Base-by-base conservation (phyloP, 2,329 filamentous ascomycete genomes). In the Pseudogymnoascus sp. region DNA sequence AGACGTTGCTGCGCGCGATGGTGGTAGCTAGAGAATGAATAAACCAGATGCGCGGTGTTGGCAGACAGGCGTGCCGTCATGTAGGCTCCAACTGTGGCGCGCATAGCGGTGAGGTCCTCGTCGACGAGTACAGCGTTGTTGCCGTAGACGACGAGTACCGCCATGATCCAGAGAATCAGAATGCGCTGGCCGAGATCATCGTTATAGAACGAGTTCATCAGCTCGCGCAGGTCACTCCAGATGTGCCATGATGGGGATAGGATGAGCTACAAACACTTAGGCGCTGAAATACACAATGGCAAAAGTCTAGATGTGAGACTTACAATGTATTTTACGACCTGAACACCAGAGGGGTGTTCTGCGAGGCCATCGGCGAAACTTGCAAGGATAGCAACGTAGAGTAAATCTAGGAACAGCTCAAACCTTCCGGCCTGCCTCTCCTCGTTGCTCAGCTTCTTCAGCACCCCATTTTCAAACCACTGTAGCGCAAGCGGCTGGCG, bases 171-270 rank as follows among this genome's bases (percentile, higher is more conserved):
- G n/a, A 81, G 73, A 62, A 81, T 78, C 25, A 79, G 68, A 31
- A 79, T 68, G 6, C 79, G 77, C 67, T 82, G 79, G 1, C 75
- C 65, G 18, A 82, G 68, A 66, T 82, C 80, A 65, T 82, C 79
- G 61, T 78, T 81, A 69, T 81, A 81, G 70, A 79, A 82, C 6
- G 77, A 79, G 69, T 82, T 82, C 78, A 81, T 81, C 63, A 81
- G 72, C 69, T 81, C 79, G 65, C 78, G 77, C 16, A 81, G 72
- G 65, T 82, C 79, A 42, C 73, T 75, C 79, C 79, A 81, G 59
- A 81, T 77, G 64, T 81, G 77, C 79, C 79, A 81, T 63, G 79
- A 78, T 8, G 78, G 78, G 6, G 78, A 73, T 38, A 80, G 78
- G 38, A 80, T 78, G 50, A 81, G 74, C 65, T 66, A 6, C 16